A percentile compares a stretch with the other conserved stretches of the same genome.
phyloP scores from a whole-genome alignment of 2,329 filamentous ascomycete genomes.

The Gnomoniopsis sp. region DNA sequence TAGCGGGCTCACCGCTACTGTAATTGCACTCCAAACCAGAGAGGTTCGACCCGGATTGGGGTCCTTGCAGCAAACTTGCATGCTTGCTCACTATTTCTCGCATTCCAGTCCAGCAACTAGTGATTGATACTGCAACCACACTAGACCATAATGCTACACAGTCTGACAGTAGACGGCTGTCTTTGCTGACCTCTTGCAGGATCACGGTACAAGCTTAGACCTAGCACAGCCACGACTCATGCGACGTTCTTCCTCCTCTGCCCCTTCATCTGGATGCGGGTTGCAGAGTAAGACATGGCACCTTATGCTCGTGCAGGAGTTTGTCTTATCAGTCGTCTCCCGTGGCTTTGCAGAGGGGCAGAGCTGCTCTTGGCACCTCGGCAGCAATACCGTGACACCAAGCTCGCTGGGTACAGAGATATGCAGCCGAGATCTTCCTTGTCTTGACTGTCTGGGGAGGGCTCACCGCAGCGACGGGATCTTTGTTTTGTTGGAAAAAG shows the following conservation, averaged over 20 bases:
- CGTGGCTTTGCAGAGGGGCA: background rate
- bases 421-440: too few relatives aligned
- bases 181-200: background rate
- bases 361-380: background rate
- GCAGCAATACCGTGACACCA: too few relatives aligned
- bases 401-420: too few relatives aligned
- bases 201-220: background rate
- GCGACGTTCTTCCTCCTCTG: background rate
- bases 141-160: background rate
- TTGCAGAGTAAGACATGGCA: background rate
- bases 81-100: background rate
- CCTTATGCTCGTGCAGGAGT: background rate
- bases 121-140: background rate
- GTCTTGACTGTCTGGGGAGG: too few relatives aligned
- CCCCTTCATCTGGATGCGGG: background rate
- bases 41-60: constrained; percentile 1
- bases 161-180: background rate
- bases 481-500: too few relatives aligned
- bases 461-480: too few relatives aligned
- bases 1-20: constrained; percentile 15
- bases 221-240: background rate
- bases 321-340: background rate
- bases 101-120: background rate
- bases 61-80: constrained; percentile 14
- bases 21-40: background rate